Evolutionary conservation across 352 stramenopile genomes (phyloP).

Genomic region (Pythium dissotocum): DNA sequence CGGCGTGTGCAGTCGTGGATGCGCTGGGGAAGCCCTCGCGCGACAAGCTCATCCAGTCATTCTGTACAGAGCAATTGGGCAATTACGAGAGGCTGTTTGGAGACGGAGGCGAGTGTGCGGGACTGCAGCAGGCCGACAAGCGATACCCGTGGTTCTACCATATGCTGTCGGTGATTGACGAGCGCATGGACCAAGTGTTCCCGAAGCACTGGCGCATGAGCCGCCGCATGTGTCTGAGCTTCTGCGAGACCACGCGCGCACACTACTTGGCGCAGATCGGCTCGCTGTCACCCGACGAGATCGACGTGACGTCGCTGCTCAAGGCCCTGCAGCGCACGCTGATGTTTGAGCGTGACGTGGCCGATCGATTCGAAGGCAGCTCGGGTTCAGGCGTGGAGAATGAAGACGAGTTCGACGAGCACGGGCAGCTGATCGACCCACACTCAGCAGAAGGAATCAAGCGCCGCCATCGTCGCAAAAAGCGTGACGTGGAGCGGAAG

Average conservation of each 20-base stretch:
- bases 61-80: constrained; percentile 67
- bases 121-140: constrained; percentile 64
- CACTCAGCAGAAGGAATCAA: constrained; percentile 77
- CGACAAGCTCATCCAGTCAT: constrained; percentile 70
- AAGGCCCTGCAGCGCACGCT: constrained; percentile 73
- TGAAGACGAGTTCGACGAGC: constrained; percentile 70
- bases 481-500: constrained; percentile 67
- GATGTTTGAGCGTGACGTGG: constrained; percentile 80
- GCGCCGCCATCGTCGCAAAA: constrained; percentile 72
- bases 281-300: constrained; percentile 63
- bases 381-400: constrained; percentile 37
- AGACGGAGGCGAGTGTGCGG: constrained; percentile 48
- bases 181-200: constrained; percentile 93
- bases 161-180: constrained; percentile 59
- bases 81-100: constrained; percentile 70
- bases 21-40: constrained; percentile 66
- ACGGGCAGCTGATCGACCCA: constrained; percentile 70
- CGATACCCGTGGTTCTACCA: constrained; percentile 86
- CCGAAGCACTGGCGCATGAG: constrained; percentile 96
- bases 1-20: constrained; percentile 67
- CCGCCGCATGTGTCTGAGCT: constrained; percentile 91
- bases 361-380: constrained; percentile 65
- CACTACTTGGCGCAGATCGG: constrained; percentile 74
- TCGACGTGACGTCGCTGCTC: constrained; percentile 72
- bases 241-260: constrained; percentile 87